Percentiles rank a stretch among this genome's conserved stretches.
Conservation (phyloP, 2,329 filamentous ascomycete species). For the Ophiocordyceps robertsii region DNA sequence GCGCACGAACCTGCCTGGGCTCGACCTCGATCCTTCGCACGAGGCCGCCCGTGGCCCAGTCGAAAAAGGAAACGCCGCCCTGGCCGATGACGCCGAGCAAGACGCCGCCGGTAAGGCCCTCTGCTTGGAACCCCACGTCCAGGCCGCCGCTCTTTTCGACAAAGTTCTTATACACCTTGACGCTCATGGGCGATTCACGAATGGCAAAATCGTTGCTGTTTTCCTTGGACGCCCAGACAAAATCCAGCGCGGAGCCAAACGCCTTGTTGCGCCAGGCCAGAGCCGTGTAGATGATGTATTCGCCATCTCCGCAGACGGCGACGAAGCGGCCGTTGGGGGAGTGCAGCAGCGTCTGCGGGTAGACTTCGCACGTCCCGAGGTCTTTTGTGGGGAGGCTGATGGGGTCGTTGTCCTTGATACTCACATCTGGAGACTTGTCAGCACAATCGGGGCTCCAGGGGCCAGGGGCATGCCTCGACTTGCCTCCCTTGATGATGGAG, state of each 20-base stretch:
- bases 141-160: conserved; percentile 79
- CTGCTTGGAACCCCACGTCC: conserved; percentile 90
- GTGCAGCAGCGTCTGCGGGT: conserved; percentile 86
- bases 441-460: conserved; percentile 1
- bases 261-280: conserved; percentile 95
- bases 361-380: conserved; percentile 89
- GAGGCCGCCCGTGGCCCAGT: conserved; percentile 82
- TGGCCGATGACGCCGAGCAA: conserved; percentile 90
- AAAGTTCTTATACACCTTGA: conserved; percentile 98
- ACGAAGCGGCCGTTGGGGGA: conserved; percentile 92
- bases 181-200: conserved; percentile 81
- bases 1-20: conserved; percentile 31
- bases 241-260: conserved; percentile 89
- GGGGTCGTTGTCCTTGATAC: conserved; percentile 76
- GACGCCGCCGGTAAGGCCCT: conserved; percentile 78
- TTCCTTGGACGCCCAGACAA: conserved; percentile 92
- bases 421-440: conserved; percentile 43
- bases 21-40: conserved; percentile 84
- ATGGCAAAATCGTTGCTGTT: conserved; percentile 99
- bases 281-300: conserved; percentile 98
- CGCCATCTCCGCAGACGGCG: conserved; percentile 74
- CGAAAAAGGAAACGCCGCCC: conserved; percentile 89
- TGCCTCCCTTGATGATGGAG: conserved; percentile 78
- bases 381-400: conserved; percentile 86
- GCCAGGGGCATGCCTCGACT: conserved; percentile 9